Evolutionary conservation across 257 asterid genomes (phyloP), one percentile per base, ranked within the genome.

Genomic region (Plantago major): DNA sequence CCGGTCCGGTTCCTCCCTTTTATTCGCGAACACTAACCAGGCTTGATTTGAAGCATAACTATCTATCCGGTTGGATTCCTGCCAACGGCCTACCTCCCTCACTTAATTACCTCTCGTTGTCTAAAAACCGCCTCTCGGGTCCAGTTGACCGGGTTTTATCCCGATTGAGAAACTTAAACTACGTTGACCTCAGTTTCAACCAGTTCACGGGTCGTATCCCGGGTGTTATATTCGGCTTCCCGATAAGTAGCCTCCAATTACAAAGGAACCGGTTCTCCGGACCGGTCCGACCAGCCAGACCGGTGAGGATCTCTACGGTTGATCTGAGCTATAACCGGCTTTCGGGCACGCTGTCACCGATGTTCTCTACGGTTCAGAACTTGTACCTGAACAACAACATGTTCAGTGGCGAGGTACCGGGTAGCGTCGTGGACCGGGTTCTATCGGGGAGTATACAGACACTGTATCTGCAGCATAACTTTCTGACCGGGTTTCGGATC

Each of bases 321-420:
- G 99, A 93, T 69, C 93, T 92, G 33, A 93, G 99, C 60, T 85
- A 51, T 67, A 93, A 93, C 81, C 85, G 89, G 26, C 57, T 93
- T 2, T 83, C 73, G 1, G 97, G 99, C 1, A 80, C 76, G 59
- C 77, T 92, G 38, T 89, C 99, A 0, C 94, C 97, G 0, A 33
- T 84, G 55, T 72, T 93, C 18, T 63, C 97, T 6, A 79, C 89
- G 64, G 99, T 87, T 12, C 81, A 87, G 75, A 82, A 73, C 58
- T 75, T 93, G 0, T 93, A 84, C 17, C 76, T 93, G 52, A 89
- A 93, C 45, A 89, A 93, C 60, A 93, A 93, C 84, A 91, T 87
- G 83, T 87, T 93, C 88, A 70, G 70, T 16, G 99, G 97, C 15
- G 74, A 83, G 58, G 95, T 89, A 0, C 99, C 99, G 19, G 75